Base-by-base conservation (phyloP, 2,329 filamentous ascomycete genomes). In the Cladosporium sp. region DNA sequence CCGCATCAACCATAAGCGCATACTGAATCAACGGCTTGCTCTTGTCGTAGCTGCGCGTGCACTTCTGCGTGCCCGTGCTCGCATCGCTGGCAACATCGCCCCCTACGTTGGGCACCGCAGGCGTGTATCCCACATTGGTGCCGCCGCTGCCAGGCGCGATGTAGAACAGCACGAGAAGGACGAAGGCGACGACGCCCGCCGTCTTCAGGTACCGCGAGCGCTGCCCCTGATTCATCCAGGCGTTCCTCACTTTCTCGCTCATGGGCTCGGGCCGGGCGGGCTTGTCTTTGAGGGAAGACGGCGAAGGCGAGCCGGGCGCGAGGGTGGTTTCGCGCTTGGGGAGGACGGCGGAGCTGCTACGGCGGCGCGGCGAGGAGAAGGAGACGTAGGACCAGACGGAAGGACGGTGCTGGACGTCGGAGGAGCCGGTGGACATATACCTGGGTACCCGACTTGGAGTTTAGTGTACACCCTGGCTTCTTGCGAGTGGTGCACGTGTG, bases 1-100 rank as follows among this genome's bases (percentile, higher is more conserved):
- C 93, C 44, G 93, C 93, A 72, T 98, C 93, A 66, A 98, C 89
- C 93, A 98, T 98, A 66, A 97, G 81, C 56, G 93, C 95, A 75
- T 97, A 98, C 69, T 98, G 93, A 57, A 96, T 85, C 60, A 98
- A 82, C 46, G 93, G 92, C 75, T 96, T 97, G 59, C 89, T 86
- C 65, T 87, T 84, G 63, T 89, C 89, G 74, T 81, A 85, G 40
- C 93, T 89, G 68, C 85, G 88, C 55, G 84, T 83, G 79, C 93
- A 98, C 73, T 82, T 86, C 41, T 81, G 77, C 58, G 87, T 84
- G 60, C 81, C 81, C 64, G 84, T 79, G 8, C 83, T 81, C 22
- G 79, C 75, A 63, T 88, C 71, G 6, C 69, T 69, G 32, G 74
- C 70, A 10, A 71, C 70, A 61, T 75, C 71, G 54, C 72, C 73